Base-by-base conservation (phyloP, 768 basidiomycete species). In the Leccinellum albellum region DNA sequence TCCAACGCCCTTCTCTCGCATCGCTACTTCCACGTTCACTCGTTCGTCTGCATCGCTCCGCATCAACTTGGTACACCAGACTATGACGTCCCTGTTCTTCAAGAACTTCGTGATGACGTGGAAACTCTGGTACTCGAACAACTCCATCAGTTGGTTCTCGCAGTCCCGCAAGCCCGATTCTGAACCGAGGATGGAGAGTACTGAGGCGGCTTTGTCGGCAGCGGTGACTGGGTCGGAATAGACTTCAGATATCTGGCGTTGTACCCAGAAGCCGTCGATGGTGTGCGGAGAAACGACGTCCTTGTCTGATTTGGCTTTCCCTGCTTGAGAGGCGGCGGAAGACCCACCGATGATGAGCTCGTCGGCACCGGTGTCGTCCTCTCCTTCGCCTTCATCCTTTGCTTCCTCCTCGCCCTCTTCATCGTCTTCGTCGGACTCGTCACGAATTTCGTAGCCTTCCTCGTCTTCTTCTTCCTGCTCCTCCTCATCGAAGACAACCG, bases 221-320 rank as follows among this genome's bases (percentile, higher is more conserved):
- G 94, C 91, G 15, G 93, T 97, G 65, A 94, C 88, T 2, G 97
- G 91, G 69, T 99, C 97, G 5, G 95, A 82, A 67, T 97, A 98
- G 14, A 94, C 80, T 67, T 92, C 87, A 0, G 91, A 84, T 51
- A 98, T 87, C 57, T 96, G 89, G 1, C 95, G 88, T 68, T 99
- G 97, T 0, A 99, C 92, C 95, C 95, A 99, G 84, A 98, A 98
- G 26, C 85, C 96, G 70, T 99, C 96, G 66, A 99, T 87, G 51
- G 87, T 81, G 60, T 97, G 93, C 0, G 94, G 94, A 0, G 93
- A 87, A 40, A 98, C 87, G 53, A 85, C 76, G 64, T 92, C 91
- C 64, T 87, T 86, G 73, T 91, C 86, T 46, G 76, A 78, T 65
- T 85, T 85, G 54, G 78, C 69, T 52, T 79, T 80, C 21, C 76